Percentiles rank a stretch among this genome's conserved stretches.
phyloP scores from a whole-genome alignment of 768 basidiomycete genomes.

The Xanthoconium stramineum region DNA sequence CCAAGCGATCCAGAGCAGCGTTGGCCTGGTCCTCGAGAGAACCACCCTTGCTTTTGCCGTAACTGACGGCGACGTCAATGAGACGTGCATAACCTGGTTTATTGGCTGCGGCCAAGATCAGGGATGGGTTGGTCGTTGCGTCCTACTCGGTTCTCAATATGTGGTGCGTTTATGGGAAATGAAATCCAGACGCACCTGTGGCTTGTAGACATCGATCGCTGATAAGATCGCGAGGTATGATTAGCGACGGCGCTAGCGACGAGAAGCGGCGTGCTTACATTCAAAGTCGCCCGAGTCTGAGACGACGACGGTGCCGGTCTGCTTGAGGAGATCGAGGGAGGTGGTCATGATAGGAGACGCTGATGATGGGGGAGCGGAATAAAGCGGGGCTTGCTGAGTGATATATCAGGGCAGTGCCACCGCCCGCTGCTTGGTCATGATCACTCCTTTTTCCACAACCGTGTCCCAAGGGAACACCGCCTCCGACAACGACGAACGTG shows the following conservation, averaged over 20 bases:
- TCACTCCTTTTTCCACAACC: constrained; percentile 17
- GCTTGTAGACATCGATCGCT: constrained; percentile 97
- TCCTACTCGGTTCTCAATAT: constrained; percentile 49
- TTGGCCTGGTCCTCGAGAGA: constrained; percentile 71
- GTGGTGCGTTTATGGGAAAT: constrained; percentile 1
- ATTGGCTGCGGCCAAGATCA: constrained; percentile 91
- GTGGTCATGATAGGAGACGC: constrained; percentile 61
- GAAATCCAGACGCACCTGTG: constrained; percentile 53
- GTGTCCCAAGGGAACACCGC: background rate
- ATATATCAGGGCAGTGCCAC: constrained; percentile 21
- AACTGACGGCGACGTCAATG: constrained; percentile 70
- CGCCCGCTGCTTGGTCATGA: constrained; percentile 18
- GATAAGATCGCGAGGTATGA: constrained; percentile 27
- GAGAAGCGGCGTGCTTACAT: constrained; percentile 38
- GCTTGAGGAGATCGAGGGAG: constrained; percentile 81
- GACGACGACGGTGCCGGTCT: constrained; percentile 93
- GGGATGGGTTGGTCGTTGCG: constrained; percentile 96
- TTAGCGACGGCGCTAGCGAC: constrained; percentile 20
- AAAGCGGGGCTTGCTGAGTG: constrained; percentile 5
- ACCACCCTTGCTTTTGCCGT: constrained; percentile 80
- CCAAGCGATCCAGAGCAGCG: constrained; percentile 85
- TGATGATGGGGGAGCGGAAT: background rate
- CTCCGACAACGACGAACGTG: constrained; percentile 2
- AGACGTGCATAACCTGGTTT: constrained; percentile 82
- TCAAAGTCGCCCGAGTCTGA: constrained; percentile 98